These are phyloP conservation scores for Pestalotiopsis sp. DNA, from an alignment of 2,329 filamentous ascomycete species.

Conservation along the genomic window DNA sequence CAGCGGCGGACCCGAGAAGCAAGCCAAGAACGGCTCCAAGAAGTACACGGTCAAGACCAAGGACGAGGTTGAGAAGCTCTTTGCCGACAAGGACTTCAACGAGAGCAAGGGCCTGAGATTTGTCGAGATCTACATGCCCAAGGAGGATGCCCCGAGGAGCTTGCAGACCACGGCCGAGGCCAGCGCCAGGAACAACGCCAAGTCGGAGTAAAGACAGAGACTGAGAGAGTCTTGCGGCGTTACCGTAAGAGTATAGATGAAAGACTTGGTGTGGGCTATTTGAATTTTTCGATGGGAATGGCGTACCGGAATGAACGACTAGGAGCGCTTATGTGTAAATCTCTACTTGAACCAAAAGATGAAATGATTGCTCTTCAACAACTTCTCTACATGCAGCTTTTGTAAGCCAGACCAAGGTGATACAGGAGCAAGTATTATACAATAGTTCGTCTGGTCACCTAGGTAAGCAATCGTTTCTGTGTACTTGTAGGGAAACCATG, in stretches of 20 bases:
- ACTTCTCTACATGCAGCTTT: background rate
- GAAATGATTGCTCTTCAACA: background rate
- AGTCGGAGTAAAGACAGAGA: constrained; percentile 1
- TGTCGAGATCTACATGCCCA: constrained; percentile 80
- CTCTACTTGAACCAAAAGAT: background rate
- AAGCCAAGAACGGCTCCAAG: constrained; percentile 46
- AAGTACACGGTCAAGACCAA: constrained; percentile 70
- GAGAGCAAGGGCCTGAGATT: constrained; percentile 60
- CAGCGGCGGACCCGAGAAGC: constrained; percentile 53
- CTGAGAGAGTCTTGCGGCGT: background rate
- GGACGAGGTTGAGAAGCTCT: constrained; percentile 64
- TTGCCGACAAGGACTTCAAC: constrained; percentile 65
- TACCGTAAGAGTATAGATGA: background rate
- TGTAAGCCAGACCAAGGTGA: background rate
- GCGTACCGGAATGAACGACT: background rate
- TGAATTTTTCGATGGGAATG: background rate
- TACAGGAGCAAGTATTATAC: no score
- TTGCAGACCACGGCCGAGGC: constrained; percentile 71
- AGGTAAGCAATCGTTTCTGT: no score
- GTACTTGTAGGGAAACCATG: no score
- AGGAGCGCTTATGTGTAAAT: background rate
- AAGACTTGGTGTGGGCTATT: background rate
- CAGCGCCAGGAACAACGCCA: constrained; percentile 66
- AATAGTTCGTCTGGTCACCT: no score
- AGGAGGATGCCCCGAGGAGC: constrained; percentile 72